Conservation (phyloP, 2,329 filamentous ascomycete species). For the Pyrenophora seminiperda region DNA sequence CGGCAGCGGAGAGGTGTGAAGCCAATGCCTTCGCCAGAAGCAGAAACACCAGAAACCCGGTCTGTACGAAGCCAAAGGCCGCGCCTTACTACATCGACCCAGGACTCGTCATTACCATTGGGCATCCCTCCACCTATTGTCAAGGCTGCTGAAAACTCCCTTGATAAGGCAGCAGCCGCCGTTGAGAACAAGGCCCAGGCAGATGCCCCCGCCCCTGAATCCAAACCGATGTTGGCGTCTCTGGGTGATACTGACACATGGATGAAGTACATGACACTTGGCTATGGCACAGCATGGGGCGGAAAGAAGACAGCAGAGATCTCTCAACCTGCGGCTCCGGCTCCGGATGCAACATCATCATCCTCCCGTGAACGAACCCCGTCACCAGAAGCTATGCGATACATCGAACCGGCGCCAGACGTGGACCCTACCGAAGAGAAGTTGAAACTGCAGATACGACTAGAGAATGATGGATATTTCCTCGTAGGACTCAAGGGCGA, state of each 20-base stretch:
- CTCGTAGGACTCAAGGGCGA: slow-evolving; percentile 72
- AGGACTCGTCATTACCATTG: slow-evolving; percentile 28
- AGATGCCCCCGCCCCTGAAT: slow-evolving; percentile 22
- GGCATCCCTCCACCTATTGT: slow-evolving; percentile 56
- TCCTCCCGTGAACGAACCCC: slow-evolving; percentile 13
- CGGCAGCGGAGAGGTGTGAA: slow-evolving; percentile 48
- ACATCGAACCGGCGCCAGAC: slow-evolving; percentile 47
- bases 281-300: slow-evolving; percentile 51
- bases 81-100: slow-evolving; percentile 9
- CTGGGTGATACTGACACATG: slow-evolving; percentile 54
- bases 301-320: slow-evolving; percentile 24
- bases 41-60: slow-evolving; percentile 3
- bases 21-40: slow-evolving; percentile 8
- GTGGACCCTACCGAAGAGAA: slow-evolving; percentile 62
- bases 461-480: slow-evolving; percentile 61
- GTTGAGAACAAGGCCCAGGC: slow-evolving; percentile 31
- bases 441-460: slow-evolving; percentile 58
- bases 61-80: slow-evolving; percentile 6
- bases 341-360: neutral
- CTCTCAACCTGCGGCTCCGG: neutral
- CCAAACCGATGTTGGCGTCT: slow-evolving; percentile 42
- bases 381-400: slow-evolving; percentile 40
- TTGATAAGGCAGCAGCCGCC: slow-evolving; percentile 51
- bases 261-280: slow-evolving; percentile 58
- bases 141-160: slow-evolving; percentile 50